phyloP scores from a whole-genome alignment of 2,329 filamentous ascomycete genomes.

The Xylaria sp. region DNA sequence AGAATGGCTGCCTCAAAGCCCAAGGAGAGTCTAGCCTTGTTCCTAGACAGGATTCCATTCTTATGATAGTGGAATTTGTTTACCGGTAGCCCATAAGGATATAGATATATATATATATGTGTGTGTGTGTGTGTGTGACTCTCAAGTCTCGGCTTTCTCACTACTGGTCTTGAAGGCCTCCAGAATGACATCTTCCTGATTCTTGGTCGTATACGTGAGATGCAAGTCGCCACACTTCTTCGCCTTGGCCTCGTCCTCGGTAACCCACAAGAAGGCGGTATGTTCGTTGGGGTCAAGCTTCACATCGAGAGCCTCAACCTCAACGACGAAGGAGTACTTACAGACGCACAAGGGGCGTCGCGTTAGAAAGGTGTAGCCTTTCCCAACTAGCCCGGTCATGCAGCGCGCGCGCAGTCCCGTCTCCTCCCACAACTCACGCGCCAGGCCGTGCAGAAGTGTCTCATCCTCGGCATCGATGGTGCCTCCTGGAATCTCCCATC shows the following conservation, averaged over 20 bases:
- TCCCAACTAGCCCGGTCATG: conserved; percentile 42
- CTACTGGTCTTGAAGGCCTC: conserved; percentile 44
- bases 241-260: conserved; percentile 48
- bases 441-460: conserved; percentile 53
- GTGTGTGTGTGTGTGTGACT: no score
- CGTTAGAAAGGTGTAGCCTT: conserved; percentile 39
- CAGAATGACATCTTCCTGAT: conserved; percentile 42
- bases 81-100: not conserved
- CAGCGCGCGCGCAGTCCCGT: conserved; percentile 48
- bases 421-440: conserved; percentile 58
- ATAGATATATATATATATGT: no score
- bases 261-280: conserved; percentile 49
- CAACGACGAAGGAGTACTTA: conserved; percentile 48
- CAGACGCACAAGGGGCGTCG: conserved; percentile 40
- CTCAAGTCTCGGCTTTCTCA: conserved; percentile 6
- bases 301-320: conserved; percentile 46
- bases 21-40: no score
- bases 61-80: not conserved
- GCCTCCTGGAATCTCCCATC: conserved; percentile 58
- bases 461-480: conserved; percentile 53
- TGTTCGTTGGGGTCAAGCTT: conserved; percentile 51
- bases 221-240: conserved; percentile 43
- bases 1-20: not conserved
- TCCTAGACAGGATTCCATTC: not conserved
- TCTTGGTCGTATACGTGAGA: conserved; percentile 44